Conservation (phyloP, 2,329 filamentous ascomycete species). For the Phoma sp. region DNA sequence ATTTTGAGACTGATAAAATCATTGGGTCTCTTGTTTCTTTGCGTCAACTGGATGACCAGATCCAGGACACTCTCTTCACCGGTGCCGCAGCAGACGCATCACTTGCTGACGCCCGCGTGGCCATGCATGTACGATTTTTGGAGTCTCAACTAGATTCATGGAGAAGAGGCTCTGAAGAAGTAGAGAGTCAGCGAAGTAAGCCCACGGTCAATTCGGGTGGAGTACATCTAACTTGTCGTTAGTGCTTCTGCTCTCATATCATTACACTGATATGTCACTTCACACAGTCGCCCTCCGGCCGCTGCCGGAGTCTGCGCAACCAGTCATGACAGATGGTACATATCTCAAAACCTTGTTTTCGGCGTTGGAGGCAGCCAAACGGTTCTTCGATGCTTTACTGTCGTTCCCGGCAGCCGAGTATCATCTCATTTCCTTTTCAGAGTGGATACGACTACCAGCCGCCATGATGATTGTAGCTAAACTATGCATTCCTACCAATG, state of each 20-base stretch:
- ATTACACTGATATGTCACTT: constrained; percentile 37
- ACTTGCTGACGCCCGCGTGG: constrained; percentile 36
- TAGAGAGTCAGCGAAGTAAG: constrained; percentile 31
- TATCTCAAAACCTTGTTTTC: constrained; percentile 36
- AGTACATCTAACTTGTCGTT: neutral
- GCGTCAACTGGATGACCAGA: constrained; percentile 43
- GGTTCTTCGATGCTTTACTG: constrained; percentile 73
- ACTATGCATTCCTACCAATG: constrained; percentile 38
- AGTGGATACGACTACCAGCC: constrained; percentile 43
- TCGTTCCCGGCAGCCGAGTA: constrained; percentile 67
- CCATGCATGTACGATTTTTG: constrained; percentile 39
- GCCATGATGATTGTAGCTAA: constrained; percentile 38
- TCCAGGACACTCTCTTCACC: constrained; percentile 38
- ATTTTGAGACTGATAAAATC: constrained; percentile 36
- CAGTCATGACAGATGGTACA: constrained; percentile 5
- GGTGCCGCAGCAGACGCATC: constrained; percentile 27
- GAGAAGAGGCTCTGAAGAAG: constrained; percentile 22
- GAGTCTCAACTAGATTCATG: constrained; percentile 37
- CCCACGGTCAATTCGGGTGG: neutral
- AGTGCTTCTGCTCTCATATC: constrained; percentile 39
- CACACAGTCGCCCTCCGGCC: constrained; percentile 36
- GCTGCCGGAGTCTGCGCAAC: neutral
- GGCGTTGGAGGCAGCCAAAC: constrained; percentile 66
- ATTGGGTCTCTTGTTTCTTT: constrained; percentile 34
- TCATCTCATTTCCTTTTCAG: constrained; percentile 39